Conservation (phyloP, 2,329 filamentous ascomycete genomes). For the Fusarium oligoseptatum region DNA sequence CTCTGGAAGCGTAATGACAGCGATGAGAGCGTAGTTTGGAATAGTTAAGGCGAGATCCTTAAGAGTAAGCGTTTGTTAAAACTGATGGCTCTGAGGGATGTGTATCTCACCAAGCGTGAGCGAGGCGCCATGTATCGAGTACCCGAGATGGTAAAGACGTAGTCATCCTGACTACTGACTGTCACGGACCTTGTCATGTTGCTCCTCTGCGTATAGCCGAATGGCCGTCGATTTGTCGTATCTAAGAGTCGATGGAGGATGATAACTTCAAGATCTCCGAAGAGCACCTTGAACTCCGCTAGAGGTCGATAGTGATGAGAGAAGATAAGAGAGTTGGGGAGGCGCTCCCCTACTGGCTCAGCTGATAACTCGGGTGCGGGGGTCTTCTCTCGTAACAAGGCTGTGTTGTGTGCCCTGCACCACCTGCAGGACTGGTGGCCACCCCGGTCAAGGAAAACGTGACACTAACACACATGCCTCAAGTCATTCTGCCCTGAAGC, state of each 20-base stretch:
- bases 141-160: neutral
- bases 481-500: no score
- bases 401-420: neutral
- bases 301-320: neutral
- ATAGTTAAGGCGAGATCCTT: neutral
- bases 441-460: neutral
- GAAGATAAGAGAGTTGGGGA: neutral
- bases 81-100: neutral
- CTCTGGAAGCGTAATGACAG: neutral
- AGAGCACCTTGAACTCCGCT: neutral
- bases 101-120: neutral
- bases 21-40: neutral
- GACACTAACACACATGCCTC: no score
- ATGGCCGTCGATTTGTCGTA: neutral
- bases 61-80: neutral
- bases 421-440: neutral
- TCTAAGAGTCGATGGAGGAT: neutral
- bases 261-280: neutral
- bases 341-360: neutral
- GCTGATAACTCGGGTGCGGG: neutral
- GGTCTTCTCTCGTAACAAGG: neutral
- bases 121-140: neutral
- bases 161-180: neutral
- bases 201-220: neutral
- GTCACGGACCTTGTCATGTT: neutral